Evolutionary conservation across 768 basidiomycete species (phyloP), one percentile per base, ranked within the genome.

Genomic region (Hygrocybe punicea): DNA sequence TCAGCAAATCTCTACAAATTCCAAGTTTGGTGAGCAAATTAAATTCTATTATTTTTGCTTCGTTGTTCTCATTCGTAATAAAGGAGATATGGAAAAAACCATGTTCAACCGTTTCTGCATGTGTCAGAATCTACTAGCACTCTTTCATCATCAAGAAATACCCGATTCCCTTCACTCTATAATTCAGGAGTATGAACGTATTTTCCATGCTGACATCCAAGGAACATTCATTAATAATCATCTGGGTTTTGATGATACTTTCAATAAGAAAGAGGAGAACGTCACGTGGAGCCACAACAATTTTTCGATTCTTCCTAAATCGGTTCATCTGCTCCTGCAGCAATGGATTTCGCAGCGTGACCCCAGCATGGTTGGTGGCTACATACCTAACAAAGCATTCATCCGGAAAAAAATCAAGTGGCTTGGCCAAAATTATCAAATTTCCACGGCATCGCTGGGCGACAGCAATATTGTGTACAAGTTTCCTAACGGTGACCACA

Each of bases 1-100:
- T 1, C 75, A 79, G 46, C 45, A 59, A 1, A 62, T 76, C 8
- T 47, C 61, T 6, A 72, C 60, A 0, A 79, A 78, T 56, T 56
- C 60, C 40, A 66, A 62, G 40, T 29, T 49, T 49, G 61, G 62
- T 65, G 57, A 34, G 55, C 53, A n/a, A n/a, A n/a, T 21, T 24
- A 13, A 19, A 33, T 17, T 51, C 29, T 17, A 33, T 34, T 19
- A 10, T 17, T 17, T 51, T 48, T 29, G 25, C 29, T 21, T n/a
- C n/a, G n/a, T n/a, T 6, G 47, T 16, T 48, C 25, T 29, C 17
- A 48, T 25, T 25, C 11, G 16, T 16, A 48, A 14, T 7, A 17
- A 29, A 51, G 50, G 50, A 16, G 25, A 51, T 14, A 24, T 51
- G 33, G 50, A 51, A 23, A 11, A n/a, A 33, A 51, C 50, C n/a